phyloP scores from a whole-genome alignment of 148 eudicot genomes.

The Mesembryanthemum crystallinum region DNA sequence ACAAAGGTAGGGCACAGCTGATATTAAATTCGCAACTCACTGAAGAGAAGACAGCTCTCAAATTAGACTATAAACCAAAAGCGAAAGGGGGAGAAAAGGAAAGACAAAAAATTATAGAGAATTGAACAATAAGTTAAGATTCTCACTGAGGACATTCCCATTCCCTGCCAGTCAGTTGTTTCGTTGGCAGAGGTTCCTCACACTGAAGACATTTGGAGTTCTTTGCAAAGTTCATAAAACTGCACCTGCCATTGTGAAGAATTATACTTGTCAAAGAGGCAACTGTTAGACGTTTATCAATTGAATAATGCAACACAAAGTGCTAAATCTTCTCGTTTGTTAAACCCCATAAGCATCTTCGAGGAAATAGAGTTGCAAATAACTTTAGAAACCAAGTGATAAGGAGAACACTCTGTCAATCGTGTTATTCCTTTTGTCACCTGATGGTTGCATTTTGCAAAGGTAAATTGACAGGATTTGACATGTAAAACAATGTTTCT shows the following conservation, averaged over 20 bases:
- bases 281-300: background rate
- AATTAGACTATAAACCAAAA: background rate
- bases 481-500: no score
- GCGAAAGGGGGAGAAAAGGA: background rate
- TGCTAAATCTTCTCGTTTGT: background rate
- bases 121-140: constrained; percentile 16
- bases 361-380: background rate
- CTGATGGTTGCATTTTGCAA: background rate
- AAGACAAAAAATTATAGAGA: background rate
- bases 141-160: constrained; percentile 98
- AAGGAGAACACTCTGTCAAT: background rate
- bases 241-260: constrained; percentile 61
- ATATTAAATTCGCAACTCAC: background rate
- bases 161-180: constrained; percentile 65
- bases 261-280: constrained; percentile 12
- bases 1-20: constrained; percentile 4
- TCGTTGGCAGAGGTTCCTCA: constrained; percentile 68
- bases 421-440: background rate
- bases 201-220: constrained; percentile 71
- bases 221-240: constrained; percentile 81
- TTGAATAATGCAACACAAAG: background rate
- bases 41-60: background rate
- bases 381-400: background rate
- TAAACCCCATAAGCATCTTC: background rate
- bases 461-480: background rate